Evolutionary conservation across 805 yeast species (phyloP).

Genomic region (Saccharomycopsis guyanensis): DNA sequence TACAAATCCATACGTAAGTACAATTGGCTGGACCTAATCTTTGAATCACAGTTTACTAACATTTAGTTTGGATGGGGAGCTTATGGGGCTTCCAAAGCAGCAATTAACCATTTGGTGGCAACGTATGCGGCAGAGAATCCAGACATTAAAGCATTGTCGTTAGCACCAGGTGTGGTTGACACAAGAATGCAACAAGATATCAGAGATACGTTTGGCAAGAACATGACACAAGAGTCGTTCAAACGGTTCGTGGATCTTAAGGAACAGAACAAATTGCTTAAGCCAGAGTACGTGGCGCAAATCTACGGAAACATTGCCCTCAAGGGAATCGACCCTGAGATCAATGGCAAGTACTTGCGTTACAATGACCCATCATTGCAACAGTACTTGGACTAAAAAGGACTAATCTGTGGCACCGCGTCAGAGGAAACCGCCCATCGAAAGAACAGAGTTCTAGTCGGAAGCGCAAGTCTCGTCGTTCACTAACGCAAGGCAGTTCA

Average conservation of each 20-base stretch:
- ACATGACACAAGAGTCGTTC: slow-evolving; percentile 55
- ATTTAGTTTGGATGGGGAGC: slow-evolving; percentile 78
- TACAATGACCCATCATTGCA: slow-evolving; percentile 30
- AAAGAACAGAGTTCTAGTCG: neutral
- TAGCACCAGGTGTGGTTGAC: slow-evolving; percentile 94
- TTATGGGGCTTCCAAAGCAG: slow-evolving; percentile 88
- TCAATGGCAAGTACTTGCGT: slow-evolving; percentile 66
- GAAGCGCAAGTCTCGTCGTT: slow-evolving; percentile 5
- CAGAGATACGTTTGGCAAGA: slow-evolving; percentile 44
- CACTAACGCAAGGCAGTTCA: slow-evolving; percentile 16
- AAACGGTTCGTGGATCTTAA: slow-evolving; percentile 61
- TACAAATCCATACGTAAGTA: slow-evolving; percentile 37
- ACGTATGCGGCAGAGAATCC: slow-evolving; percentile 65
- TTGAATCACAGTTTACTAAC: slow-evolving; percentile 21
- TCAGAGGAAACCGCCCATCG: slow-evolving; percentile 8
- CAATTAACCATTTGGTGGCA: slow-evolving; percentile 67
- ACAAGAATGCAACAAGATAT: slow-evolving; percentile 83
- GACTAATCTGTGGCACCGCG: slow-evolving; percentile 17
- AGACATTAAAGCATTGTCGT: slow-evolving; percentile 50
- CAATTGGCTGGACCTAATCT: neutral
- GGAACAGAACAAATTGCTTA: slow-evolving; percentile 46
- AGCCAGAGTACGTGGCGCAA: slow-evolving; percentile 66
- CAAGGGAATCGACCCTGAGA: slow-evolving; percentile 43
- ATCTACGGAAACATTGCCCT: slow-evolving; percentile 61
- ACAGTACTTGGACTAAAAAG: neutral